These are phyloP conservation scores for Tulasnella sp. DNA, from an alignment of 768 basidiomycete genomes.

Conservation along the genomic window DNA sequence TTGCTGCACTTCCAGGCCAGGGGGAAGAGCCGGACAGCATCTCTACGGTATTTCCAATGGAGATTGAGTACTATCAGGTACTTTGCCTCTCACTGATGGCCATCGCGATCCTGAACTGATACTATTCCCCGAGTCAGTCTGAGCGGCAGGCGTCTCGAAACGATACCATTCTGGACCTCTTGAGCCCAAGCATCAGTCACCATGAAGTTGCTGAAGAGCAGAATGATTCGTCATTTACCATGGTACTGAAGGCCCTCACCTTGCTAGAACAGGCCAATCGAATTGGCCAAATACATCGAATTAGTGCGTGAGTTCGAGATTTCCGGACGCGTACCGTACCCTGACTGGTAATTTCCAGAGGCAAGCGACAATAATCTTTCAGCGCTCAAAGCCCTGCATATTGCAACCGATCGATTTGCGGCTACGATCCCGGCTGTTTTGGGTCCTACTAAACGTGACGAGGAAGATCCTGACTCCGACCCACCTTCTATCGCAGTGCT, in stretches of 20 bases:
- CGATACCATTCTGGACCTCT: neutral
- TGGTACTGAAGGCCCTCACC: neutral
- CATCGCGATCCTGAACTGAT: neutral
- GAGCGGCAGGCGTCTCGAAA: neutral
- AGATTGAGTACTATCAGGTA: neutral
- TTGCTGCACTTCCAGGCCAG: neutral
- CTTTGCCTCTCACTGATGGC: too few relatives aligned
- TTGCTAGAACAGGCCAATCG: constrained; percentile 1
- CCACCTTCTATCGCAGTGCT: neutral
- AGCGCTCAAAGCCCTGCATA: neutral
- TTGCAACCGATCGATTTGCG: neutral
- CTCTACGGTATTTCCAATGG: neutral
- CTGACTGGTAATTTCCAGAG: neutral
- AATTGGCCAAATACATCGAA: neutral
- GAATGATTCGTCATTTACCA: neutral
- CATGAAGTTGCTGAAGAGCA: neutral
- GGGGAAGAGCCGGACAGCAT: neutral
- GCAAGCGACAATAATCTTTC: neutral
- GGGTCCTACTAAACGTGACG: too few relatives aligned
- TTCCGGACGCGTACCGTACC: neutral
- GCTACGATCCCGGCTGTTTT: neutral
- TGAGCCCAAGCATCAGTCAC: neutral
- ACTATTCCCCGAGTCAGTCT: neutral
- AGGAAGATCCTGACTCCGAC: neutral
- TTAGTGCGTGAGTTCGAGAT: neutral